These are phyloP conservation scores for Pyricularia pennisetigena DNA, from an alignment of 2,329 filamentous ascomycete genomes.

Conservation along the genomic window DNA sequence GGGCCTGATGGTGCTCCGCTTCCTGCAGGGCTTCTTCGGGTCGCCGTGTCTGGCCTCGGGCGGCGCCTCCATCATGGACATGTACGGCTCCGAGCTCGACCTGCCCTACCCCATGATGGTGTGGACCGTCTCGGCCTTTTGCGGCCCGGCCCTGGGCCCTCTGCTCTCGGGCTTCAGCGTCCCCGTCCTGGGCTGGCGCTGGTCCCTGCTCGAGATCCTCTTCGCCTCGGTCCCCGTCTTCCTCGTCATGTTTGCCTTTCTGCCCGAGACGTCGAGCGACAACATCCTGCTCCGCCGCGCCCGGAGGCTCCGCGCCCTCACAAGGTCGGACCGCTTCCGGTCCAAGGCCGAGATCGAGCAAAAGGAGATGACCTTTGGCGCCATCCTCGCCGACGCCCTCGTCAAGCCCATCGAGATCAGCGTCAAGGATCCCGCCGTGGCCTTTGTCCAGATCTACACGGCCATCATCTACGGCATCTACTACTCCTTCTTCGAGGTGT, in stretches of 20 bases:
- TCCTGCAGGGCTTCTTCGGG: slow-evolving; percentile 57
- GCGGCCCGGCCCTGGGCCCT: slow-evolving; percentile 44
- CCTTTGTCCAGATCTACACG: slow-evolving; percentile 53
- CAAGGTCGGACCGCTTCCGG: slow-evolving; percentile 45
- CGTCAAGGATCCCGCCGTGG: slow-evolving; percentile 49
- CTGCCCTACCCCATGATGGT: slow-evolving; percentile 48
- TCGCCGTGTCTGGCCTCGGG: slow-evolving; percentile 54
- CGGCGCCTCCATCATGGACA: slow-evolving; percentile 39
- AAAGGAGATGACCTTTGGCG: slow-evolving; percentile 28
- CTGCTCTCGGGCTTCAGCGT: slow-evolving; percentile 52
- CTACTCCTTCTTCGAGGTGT: slow-evolving; percentile 57
- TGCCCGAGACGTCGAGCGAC: slow-evolving; percentile 52
- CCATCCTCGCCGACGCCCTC: slow-evolving; percentile 43
- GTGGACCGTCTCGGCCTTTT: slow-evolving; percentile 43
- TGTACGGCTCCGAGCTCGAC: slow-evolving; percentile 39
- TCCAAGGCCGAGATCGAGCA: slow-evolving; percentile 57
- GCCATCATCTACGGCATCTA: slow-evolving; percentile 53
- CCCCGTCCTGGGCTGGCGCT: slow-evolving; percentile 48
- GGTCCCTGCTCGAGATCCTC: slow-evolving; percentile 54
- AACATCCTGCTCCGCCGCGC: slow-evolving; percentile 54
- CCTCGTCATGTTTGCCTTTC: slow-evolving; percentile 48
- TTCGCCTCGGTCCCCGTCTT: slow-evolving; percentile 51
- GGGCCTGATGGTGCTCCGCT: slow-evolving; percentile 53
- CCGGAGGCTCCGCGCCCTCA: slow-evolving; percentile 48
- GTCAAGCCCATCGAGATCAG: slow-evolving; percentile 52